Evolutionary conservation across 495 filamentous ascomycete genomes (phyloP).

Genomic region (Patellaria atrata): DNA sequence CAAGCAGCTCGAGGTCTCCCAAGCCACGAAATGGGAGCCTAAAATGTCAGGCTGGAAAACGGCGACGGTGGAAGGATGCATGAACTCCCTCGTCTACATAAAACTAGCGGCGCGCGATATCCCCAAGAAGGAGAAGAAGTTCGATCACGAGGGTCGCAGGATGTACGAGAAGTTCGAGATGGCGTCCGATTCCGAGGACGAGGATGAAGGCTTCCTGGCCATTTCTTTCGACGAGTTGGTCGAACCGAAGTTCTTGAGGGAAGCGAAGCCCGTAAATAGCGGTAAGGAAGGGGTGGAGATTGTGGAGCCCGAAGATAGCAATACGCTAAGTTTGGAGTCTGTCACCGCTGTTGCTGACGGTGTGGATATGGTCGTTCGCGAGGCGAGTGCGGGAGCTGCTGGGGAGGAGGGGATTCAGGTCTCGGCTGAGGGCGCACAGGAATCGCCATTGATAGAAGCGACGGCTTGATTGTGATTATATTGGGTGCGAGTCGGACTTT

Average conservation of each 20-base stretch:
- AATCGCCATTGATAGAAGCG: too few species aligned
- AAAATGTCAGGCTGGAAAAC: constrained; percentile 51
- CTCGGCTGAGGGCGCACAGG: too few species aligned
- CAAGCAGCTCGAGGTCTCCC: constrained; percentile 60
- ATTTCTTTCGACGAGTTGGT: constrained; percentile 41
- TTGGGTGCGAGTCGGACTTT: too few species aligned
- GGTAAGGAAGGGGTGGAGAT: too few species aligned
- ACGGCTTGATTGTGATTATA: too few species aligned
- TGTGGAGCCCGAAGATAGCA: too few species aligned
- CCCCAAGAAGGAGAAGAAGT: constrained; percentile 31
- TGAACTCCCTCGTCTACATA: constrained; percentile 39
- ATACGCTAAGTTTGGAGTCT: too few species aligned
- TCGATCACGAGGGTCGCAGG: constrained; percentile 40
- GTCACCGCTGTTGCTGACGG: too few species aligned
- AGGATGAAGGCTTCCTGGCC: constrained; percentile 39
- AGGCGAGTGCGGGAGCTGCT: too few species aligned
- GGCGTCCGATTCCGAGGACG: constrained; percentile 40
- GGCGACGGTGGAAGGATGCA: constrained; percentile 42
- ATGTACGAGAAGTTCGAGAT: constrained; percentile 54
- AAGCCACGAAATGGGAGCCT: constrained; percentile 65
- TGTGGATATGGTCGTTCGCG: too few species aligned
- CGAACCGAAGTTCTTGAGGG: constrained; percentile 45
- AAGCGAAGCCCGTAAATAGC: too few species aligned
- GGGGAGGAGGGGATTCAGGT: too few species aligned
- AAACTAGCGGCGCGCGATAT: constrained; percentile 58